Conservation (phyloP, 1,139 yeast species). For the Nadsonia commutata region DNA sequence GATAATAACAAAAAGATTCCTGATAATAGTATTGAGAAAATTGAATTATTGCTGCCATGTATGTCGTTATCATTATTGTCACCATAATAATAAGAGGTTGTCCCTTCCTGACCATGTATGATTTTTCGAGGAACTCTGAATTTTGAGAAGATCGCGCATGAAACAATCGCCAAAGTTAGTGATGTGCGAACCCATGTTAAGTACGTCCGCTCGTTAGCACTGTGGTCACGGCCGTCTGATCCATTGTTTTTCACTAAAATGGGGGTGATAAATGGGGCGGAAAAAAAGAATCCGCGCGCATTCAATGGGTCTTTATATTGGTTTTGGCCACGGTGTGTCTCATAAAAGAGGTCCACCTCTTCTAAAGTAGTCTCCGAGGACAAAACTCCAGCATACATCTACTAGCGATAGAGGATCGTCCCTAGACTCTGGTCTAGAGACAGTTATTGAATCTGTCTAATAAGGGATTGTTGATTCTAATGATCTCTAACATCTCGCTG, state of each 20-base stretch:
- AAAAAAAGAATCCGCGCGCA: conserved; percentile 1
- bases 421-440: no score
- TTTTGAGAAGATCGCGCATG: not conserved
- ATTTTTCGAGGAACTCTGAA: not conserved
- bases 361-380: not conserved
- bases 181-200: conserved; percentile 2
- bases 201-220: conserved; percentile 6
- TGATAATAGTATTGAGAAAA: not conserved
- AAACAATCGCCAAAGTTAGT: not conserved
- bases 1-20: not conserved
- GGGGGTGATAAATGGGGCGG: conserved; percentile 3
- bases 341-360: not conserved
- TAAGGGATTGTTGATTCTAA: no score
- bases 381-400: not conserved
- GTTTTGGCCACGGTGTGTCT: not conserved
- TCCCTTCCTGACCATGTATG: not conserved
- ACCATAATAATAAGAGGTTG: no score
- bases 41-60: no score
- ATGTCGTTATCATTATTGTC: no score
- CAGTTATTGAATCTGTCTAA: no score
- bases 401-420: not conserved
- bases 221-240: conserved; percentile 5
- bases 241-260: conserved; percentile 4
- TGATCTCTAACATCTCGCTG: no score
- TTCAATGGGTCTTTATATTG: conserved; percentile 1